Evolutionary conservation across 192 early-diverging fungal species (phyloP).

Genomic region (Backusella liffmaniae): DNA sequence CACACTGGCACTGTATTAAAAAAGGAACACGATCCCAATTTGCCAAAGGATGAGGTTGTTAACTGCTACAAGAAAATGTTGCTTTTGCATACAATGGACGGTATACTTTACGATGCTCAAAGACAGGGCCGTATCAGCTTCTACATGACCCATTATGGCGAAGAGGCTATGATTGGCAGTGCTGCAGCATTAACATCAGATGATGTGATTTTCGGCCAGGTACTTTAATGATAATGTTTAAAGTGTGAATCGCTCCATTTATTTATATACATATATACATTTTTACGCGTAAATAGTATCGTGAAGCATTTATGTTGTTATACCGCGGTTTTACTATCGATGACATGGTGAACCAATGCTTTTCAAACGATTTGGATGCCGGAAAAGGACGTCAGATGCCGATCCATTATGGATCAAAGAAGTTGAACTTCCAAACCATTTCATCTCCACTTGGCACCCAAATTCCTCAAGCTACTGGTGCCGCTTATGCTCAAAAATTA

Average conservation of each 20-base stretch:
- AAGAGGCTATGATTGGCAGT: constrained; percentile 92
- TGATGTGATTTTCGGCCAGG: constrained; percentile 94
- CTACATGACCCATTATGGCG: constrained; percentile 99
- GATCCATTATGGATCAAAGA: constrained; percentile 89
- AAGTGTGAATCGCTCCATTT: not conserved
- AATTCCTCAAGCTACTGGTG: constrained; percentile 95
- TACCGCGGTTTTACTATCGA: constrained; percentile 94
- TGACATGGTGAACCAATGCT: constrained; percentile 97
- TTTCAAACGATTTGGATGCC: constrained; percentile 81
- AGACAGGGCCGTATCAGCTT: constrained; percentile 97
- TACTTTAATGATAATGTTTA: constrained; percentile 25
- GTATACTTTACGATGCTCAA: constrained; percentile 96
- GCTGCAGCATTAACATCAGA: constrained; percentile 83
- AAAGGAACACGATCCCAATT: constrained; percentile 62
- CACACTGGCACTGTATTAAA: constrained; percentile 77
- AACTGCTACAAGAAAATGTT: constrained; percentile 87
- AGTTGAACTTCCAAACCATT: constrained; percentile 92
- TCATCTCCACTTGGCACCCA: constrained; percentile 96
- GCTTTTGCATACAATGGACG: constrained; percentile 87
- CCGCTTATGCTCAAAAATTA: constrained; percentile 92
- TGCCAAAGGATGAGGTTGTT: constrained; percentile 71
- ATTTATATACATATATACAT: not conserved
- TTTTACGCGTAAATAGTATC: constrained; percentile 63
- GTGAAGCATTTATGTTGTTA: constrained; percentile 91
- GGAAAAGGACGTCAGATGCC: constrained; percentile 99